Evolutionary conservation across 768 basidiomycete genomes (phyloP).

Genomic region (Boletus coccyginus): DNA sequence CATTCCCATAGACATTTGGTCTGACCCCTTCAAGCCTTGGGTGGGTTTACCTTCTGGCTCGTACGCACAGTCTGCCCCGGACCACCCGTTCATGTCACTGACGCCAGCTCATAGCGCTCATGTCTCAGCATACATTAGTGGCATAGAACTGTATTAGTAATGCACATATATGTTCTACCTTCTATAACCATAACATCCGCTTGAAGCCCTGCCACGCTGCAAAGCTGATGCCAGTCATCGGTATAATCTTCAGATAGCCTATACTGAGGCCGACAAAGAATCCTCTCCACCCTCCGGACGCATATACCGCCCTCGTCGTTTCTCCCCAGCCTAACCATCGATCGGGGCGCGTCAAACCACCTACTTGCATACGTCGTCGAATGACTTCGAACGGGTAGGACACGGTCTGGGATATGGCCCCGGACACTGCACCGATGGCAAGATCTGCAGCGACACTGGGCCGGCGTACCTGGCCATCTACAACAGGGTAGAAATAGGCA

Average conservation of each 20-base stretch:
- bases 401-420: slow-evolving; percentile 80
- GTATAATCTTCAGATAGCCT: slow-evolving; percentile 91
- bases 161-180: slow-evolving; percentile 5
- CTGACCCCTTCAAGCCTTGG: no score
- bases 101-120: not conserved
- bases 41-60: no score
- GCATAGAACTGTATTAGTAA: not conserved
- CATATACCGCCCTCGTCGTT: slow-evolving; percentile 67
- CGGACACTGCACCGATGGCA: slow-evolving; percentile 80
- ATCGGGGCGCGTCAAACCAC: slow-evolving; percentile 75
- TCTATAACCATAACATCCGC: slow-evolving; percentile 28
- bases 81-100: not conserved
- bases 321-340: slow-evolving; percentile 78
- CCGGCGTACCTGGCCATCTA: slow-evolving; percentile 37
- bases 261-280: slow-evolving; percentile 91
- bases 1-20: no score
- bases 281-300: slow-evolving; percentile 71
- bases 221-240: slow-evolving; percentile 93
- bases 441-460: slow-evolving; percentile 63
- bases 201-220: slow-evolving; percentile 74
- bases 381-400: slow-evolving; percentile 96
- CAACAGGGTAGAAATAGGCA: slow-evolving; percentile 51
- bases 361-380: slow-evolving; percentile 92
- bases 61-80: not conserved
- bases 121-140: not conserved